Percentiles rank a stretch among this genome's conserved stretches.
phyloP scores from a whole-genome alignment of 1,139 yeast genomes.

The Spencermartinsiella ligniputridi region DNA sequence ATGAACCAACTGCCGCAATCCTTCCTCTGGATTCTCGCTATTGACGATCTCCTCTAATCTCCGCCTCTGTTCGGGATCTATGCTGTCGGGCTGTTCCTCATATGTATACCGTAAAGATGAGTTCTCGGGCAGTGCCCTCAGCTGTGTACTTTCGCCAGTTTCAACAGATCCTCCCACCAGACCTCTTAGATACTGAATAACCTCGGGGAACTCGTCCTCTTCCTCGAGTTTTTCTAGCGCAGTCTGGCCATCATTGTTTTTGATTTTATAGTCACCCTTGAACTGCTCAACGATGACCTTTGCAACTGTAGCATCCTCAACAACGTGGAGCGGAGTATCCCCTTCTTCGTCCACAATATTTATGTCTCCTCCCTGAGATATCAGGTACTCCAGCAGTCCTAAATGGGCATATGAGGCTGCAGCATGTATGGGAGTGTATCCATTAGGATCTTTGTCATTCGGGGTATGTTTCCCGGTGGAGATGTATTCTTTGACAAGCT shows the following conservation, averaged over 20 bases:
- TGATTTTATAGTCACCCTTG: conserved; percentile 58
- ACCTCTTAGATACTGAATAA: conserved; percentile 56
- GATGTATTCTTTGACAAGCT: conserved; percentile 54
- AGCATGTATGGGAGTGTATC: conserved; percentile 95
- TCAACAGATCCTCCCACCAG: conserved; percentile 29
- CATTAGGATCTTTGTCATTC: conserved; percentile 80
- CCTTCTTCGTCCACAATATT: conserved; percentile 85
- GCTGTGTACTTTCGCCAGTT: conserved; percentile 11
- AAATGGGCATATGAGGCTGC: conserved; percentile 89
- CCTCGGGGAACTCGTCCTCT: conserved; percentile 80
- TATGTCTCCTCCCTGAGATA: conserved; percentile 67
- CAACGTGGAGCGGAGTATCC: conserved; percentile 92
- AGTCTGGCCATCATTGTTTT: conserved; percentile 71
- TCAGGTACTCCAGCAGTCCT: conserved; percentile 57
- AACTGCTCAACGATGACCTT: conserved; percentile 42
- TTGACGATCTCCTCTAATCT: conserved; percentile 66
- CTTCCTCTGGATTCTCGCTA: conserved; percentile 76
- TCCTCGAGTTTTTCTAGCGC: conserved; percentile 64
- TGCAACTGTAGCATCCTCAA: conserved; percentile 41
- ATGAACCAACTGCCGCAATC: conserved; percentile 61
- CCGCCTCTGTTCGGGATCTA: conserved; percentile 53
- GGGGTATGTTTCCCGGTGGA: conserved; percentile 51
- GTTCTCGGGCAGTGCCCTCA: conserved; percentile 13
- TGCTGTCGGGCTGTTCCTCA: conserved; percentile 31
- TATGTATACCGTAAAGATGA: conserved; percentile 20